Base-by-base conservation (phyloP, 129 eudicot species). In the Escallonia rubra region DNA sequence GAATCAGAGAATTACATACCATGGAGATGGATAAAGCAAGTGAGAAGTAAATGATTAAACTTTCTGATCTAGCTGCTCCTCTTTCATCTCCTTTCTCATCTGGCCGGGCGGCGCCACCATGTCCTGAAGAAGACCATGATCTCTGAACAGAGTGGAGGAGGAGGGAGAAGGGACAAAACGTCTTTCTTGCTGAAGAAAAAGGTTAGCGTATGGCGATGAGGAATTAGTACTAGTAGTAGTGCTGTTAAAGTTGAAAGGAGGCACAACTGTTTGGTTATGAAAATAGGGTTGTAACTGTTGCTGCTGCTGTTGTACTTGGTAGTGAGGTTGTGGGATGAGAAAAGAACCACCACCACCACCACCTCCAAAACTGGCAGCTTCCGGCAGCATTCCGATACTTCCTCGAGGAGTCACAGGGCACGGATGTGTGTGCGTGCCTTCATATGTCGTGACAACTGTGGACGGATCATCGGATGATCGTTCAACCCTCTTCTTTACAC, bases 401-500 rank as follows among this genome's bases (percentile, higher is more conserved):
- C 96, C 95, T 56, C 95, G 89, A n/a, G 89, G 87, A 41, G 84
- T 80, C 61, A 93, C 73, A 1, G 98, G 98, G 57, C 82, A 89
- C 6, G 85, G 87, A 74, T 93, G 98, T 7, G 78, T 83, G 87
- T 92, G 98, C 8, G 77, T 85, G 14, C 98, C 96, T 79, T 92
- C 98, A 50, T 92, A 92, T 34, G 98, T 92, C 6, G 98, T 92
- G 40, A 92, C 87, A 71, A 92, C 96, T n/a, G 80, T 82, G 5
- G 95, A 56, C 62, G 87, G 84, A 69, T 92, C 98, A 6, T 89
- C 87, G 0, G 78, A 81, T 16, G 96, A 92, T 68, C 98, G 74
- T 74, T 92, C 98, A 8, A 92, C 98, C 64, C 98, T 76, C 75
- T 92, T 92, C 77, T 89, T 86, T 68, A 89, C 98, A 14, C 98